These are phyloP conservation scores for Triangularia setosa DNA, from an alignment of 2,329 filamentous ascomycete species.

Conservation along the genomic window DNA sequence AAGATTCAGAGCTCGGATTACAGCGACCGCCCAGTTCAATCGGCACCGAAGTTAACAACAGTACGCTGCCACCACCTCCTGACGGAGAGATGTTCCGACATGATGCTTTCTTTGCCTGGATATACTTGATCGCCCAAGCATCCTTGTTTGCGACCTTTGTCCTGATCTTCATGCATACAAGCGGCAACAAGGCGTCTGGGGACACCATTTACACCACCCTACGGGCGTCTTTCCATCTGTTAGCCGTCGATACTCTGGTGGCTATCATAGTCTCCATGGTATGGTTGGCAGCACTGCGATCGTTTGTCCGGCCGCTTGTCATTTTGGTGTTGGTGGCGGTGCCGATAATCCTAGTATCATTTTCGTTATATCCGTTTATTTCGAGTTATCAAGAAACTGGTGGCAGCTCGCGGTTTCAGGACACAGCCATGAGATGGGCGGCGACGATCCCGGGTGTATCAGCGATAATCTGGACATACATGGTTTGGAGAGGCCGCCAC, in stretches of 20 bases:
- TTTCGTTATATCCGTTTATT: conserved; percentile 86
- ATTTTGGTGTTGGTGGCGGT: conserved; percentile 77
- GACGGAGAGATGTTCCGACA: conserved; percentile 71
- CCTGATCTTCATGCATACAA: conserved; percentile 83
- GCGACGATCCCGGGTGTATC: conserved; percentile 72
- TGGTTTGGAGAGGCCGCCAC: conserved; percentile 74
- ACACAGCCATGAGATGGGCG: conserved; percentile 82
- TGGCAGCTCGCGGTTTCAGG: conserved; percentile 76
- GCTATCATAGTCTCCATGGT: conserved; percentile 81
- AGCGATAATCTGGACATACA: conserved; percentile 76
- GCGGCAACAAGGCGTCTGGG: conserved; percentile 67
- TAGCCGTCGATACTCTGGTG: conserved; percentile 88
- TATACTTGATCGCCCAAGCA: conserved; percentile 81
- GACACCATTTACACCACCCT: conserved; percentile 94
- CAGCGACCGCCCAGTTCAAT: conserved; percentile 38
- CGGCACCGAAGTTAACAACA: conserved; percentile 35
- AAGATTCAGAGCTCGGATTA: conserved; percentile 47
- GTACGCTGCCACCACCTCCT: conserved; percentile 40
- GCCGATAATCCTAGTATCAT: conserved; percentile 80
- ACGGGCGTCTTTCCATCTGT: conserved; percentile 79
- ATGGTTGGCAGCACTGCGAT: conserved; percentile 84
- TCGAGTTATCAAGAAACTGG: conserved; percentile 79
- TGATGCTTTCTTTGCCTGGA: conserved; percentile 86
- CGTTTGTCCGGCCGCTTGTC: conserved; percentile 82
- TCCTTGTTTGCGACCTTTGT: conserved; percentile 85